Evolutionary conservation across 805 yeast genomes (phyloP).

Genomic region (Kodamaea kaohsiungensis): DNA sequence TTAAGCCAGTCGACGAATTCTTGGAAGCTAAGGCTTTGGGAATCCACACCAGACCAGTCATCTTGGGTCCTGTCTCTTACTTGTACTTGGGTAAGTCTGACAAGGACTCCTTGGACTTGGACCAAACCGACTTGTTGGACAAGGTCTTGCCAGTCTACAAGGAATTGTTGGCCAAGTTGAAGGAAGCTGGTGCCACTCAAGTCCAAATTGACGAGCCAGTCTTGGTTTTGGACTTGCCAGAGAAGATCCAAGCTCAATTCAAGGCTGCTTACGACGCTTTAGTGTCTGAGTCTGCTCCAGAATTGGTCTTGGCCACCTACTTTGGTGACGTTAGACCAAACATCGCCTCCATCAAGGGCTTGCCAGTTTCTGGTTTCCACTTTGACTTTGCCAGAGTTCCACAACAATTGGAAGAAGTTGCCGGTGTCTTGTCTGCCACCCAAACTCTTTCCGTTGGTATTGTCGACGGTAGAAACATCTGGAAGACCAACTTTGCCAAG

Average conservation of each 20-base stretch:
- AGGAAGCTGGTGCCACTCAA: conserved; percentile 90
- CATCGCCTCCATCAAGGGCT: conserved; percentile 80
- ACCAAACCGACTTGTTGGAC: conserved; percentile 86
- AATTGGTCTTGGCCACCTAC: conserved; percentile 84
- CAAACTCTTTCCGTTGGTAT: conserved; percentile 95
- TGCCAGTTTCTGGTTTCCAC: conserved; percentile 95
- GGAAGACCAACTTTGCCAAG: conserved; percentile 94
- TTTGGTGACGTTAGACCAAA: conserved; percentile 99
- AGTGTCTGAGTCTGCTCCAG: conserved; percentile 63
- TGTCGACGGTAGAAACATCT: conserved; percentile 98
- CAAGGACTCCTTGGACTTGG: conserved; percentile 93
- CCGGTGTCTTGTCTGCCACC: conserved; percentile 59
- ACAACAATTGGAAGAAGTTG: conserved; percentile 88
- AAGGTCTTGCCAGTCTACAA: conserved; percentile 92
- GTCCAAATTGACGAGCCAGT: conserved; percentile 98
- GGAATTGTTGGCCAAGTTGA: conserved; percentile 82
- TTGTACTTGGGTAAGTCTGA: conserved; percentile 96
- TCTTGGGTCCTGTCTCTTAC: conserved; percentile 96
- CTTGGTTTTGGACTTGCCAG: conserved; percentile 90
- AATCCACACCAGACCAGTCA: conserved; percentile 94
- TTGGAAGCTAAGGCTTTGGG: conserved; percentile 97
- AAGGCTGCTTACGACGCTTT: conserved; percentile 83
- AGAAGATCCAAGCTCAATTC: conserved; percentile 79
- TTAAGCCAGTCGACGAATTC: conserved; percentile 96
- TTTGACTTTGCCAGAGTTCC: conserved; percentile 95